Evolutionary conservation across 1,284 basidiomycete genomes (phyloP), one percentile per base, ranked within the genome.

Genomic region (Puccinia hordei): DNA sequence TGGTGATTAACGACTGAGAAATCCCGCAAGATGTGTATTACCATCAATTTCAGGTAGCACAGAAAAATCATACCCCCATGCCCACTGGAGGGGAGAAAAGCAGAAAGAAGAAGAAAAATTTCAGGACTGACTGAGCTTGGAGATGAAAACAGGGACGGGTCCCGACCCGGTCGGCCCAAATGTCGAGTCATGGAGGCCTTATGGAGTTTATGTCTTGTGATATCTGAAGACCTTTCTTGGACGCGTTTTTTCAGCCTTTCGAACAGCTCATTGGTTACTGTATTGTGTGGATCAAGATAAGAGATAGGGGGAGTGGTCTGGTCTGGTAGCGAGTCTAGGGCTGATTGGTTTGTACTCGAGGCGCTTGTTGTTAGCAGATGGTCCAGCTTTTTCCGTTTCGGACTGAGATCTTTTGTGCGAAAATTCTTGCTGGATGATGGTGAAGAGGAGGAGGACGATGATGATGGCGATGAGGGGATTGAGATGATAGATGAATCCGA

Each of bases 211-310:
- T 63, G 69, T 27, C 44, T 22, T 0, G 49, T 10, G 35, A 72
- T 51, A 33, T 72, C 69, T 4, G 35, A 49, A 2, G 69, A 51
- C 13, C 53, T 27, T 27, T 72, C 69, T 13, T 72, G 69, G 33
- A 72, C 69, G n/a, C 69, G 69, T 53, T 53, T 30, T 15, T 72
- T 72, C 0, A 72, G 69, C 44, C 69, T 27, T 33, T 72, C 69
- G 35, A 72, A 72, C 3, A 72, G 69, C 19, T 44, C 69, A 33
- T 72, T 72, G 69, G 69, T 72, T 1, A 55, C 69, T 4, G 46
- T 72, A 33, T 55, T 24, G 12, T 53, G 38, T 6, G 53, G 24
- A 49, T 69, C 24, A 22, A 53, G 41, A 30, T 33, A 72, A 1
- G 69, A 9, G 15, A 53, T 51, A 1, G 5, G 24, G 8, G 27